Evolutionary conservation across 2,329 filamentous ascomycete species (phyloP), one percentile per base, ranked within the genome.

Genomic region (Verticillium alfalfae): DNA sequence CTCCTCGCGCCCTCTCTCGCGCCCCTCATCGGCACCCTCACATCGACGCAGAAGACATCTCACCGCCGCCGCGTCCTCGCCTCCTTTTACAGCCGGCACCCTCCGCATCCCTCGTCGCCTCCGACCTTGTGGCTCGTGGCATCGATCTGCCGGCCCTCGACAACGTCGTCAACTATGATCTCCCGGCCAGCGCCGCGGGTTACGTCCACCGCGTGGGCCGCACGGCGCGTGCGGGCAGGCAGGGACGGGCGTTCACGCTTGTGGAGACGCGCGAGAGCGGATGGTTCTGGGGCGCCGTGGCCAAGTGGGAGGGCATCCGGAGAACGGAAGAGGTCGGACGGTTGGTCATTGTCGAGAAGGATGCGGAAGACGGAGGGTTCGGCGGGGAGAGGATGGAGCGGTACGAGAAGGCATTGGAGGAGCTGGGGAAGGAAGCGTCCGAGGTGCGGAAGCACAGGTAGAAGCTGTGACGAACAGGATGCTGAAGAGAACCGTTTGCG

Each of bases 201-300:
- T 98, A 98, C 69, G 88, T 98, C 5, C 95, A 98, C 73, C 89
- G 95, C 49, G 92, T 97, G 1, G 94, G 95, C 41, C 87, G 95
- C 61, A 97, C 94, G 1, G 94, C 94, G 0, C 84, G 93, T 72
- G 95, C 92, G 0, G 92, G 90, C 1, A 86, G 87, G 60, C 67
- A 77, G 1, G 94, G 94, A 1, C 82, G 87, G 57, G 92, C 94
- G 0, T 97, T 93, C 91, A 97, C 93, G 0, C 77, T 99, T 13
- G 88, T 96, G 57, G 89, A 88, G 4, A 89, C 93, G 68, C 84
- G 84, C 2, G 93, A 99, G 76, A 93, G 88, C 26, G 85, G 90
- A 55, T 97, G 95, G 93, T 99, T 98, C 76, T 93, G 91, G 84
- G 89, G 90, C 63, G 90, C 91, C 68, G 88, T 98, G 64, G 90